phyloP scores from a whole-genome alignment of 176 grass and related monocot species.

The Thinopyrum elongatum region DNA sequence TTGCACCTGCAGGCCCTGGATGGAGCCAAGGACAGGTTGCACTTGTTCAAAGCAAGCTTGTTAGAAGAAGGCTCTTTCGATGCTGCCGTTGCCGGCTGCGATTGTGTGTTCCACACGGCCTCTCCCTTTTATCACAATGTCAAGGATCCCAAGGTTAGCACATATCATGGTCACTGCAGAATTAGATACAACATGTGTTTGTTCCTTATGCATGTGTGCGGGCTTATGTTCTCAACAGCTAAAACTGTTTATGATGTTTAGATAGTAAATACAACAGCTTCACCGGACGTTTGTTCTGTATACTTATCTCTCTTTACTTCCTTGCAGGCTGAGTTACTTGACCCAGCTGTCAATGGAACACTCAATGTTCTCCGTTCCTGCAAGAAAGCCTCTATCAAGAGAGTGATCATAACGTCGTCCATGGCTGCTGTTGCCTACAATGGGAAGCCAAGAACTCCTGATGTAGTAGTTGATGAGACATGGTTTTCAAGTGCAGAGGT shows the following conservation, averaged over 20 bases:
- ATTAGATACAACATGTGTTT: too few species aligned
- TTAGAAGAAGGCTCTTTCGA: constrained; percentile 56
- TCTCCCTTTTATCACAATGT: constrained; percentile 56
- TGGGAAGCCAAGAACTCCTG: constrained; percentile 26
- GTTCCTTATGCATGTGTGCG: too few species aligned
- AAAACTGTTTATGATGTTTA: too few species aligned
- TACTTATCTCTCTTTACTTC: background rate
- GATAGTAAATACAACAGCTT: too few species aligned
- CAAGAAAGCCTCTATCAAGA: constrained; percentile 20
- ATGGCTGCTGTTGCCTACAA: constrained; percentile 18
- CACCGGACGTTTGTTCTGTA: too few species aligned
- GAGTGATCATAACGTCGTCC: constrained; percentile 28
- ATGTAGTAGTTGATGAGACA: constrained; percentile 27
- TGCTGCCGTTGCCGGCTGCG: constrained; percentile 37
- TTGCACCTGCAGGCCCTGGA: constrained; percentile 36
- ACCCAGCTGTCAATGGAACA: constrained; percentile 29
- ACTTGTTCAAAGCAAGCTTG: constrained; percentile 53
- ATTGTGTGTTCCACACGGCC: constrained; percentile 59
- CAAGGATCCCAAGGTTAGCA: constrained; percentile 50
- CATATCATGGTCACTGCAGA: too few species aligned
- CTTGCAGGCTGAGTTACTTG: constrained; percentile 30
- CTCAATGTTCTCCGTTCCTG: constrained; percentile 30
- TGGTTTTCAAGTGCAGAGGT: constrained; percentile 24
- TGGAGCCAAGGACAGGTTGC: constrained; percentile 54
- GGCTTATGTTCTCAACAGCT: too few species aligned